Base-by-base conservation (phyloP, 257 asterid species). In the Scutellaria minor region DNA sequence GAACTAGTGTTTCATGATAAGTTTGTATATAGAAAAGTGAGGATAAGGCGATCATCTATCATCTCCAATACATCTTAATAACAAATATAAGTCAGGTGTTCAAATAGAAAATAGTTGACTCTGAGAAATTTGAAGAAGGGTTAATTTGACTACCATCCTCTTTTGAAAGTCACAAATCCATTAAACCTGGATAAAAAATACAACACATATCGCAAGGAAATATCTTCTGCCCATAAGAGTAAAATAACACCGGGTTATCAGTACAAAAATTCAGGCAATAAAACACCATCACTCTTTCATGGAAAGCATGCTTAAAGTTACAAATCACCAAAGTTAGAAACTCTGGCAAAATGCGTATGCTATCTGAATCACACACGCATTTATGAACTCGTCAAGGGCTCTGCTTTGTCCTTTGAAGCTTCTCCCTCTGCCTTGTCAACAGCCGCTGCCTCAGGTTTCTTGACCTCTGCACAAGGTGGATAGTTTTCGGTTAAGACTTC, bases 351-450 rank as follows among this genome's bases (percentile, higher is more conserved):
- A 75, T 72, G 67, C 76, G 69, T 61, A 68, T 2, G 75, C 70
- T 42, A 20, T 47, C 62, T 7, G 66, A 42, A 51, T 73, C 68
- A 77, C 18, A 57, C 70, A 55, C 47, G 72, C 12, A 56, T 56
- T 86, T 60, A 84, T 72, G 87, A 42, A 78, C 82, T 82, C 4
- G 79, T 20, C n/a, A 64, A 52, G 2, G 83, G 15, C 50, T 77
- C 83, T 14, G 77, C 84, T 80, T 82, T 84, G 66, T 66, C 85
- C 64, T 79, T 79, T 1, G 85, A 48, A 50, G 81, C 75, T 64
- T 75, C 85, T 48, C 62, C 86, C 57, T 39, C 83, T 14, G 60
- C 78, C 78, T 68, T 75, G n/a, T 73, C 82, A 22, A 39, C 84
- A 48, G 55, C 82, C 50, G 64, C 71, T 64, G 55, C 85, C 27